These are phyloP conservation scores for Erodium moschatum DNA, from an alignment of 441 rosid genomes.

Conservation along the genomic window DNA sequence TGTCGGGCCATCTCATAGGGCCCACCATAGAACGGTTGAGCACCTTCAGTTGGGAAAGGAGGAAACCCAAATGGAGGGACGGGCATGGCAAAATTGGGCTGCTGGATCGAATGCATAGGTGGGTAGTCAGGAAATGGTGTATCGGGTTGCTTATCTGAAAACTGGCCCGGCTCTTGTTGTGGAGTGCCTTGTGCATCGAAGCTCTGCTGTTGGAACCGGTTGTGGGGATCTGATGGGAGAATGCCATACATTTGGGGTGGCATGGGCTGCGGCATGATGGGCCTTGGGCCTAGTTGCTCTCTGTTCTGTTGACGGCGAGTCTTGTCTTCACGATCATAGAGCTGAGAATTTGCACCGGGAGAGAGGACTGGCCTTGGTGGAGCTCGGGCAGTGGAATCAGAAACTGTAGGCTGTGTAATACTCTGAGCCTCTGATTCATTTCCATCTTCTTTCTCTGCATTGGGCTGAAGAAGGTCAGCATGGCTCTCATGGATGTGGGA, in stretches of 20 bases:
- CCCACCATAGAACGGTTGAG: constrained; percentile 49
- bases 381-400: constrained; percentile 64
- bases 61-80: constrained; percentile 33
- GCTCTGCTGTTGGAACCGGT: constrained; percentile 29
- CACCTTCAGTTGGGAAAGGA: no score
- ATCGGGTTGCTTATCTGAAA: constrained; percentile 22
- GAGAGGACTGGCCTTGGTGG: constrained; percentile 41
- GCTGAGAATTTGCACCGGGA: constrained; percentile 49
- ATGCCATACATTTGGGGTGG: constrained; percentile 43
- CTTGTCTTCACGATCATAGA: constrained; percentile 51
- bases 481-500: constrained; percentile 62
- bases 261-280: constrained; percentile 31
- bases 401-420: constrained; percentile 52
- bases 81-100: constrained; percentile 38
- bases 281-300: constrained; percentile 38
- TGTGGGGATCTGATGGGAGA: constrained; percentile 33
- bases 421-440: constrained; percentile 53
- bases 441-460: constrained; percentile 54
- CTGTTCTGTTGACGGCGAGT: constrained; percentile 25
- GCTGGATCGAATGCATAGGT: constrained; percentile 35
- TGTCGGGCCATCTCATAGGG: constrained; percentile 48
- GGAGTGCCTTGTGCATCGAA: constrained; percentile 30
- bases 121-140: constrained; percentile 50
- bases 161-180: no score
- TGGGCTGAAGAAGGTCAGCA: constrained; percentile 52